These are phyloP conservation scores for Pleurozium schreberi DNA, from an alignment of 225 moss, liverwort and hornwort species.

Conservation along the genomic window DNA sequence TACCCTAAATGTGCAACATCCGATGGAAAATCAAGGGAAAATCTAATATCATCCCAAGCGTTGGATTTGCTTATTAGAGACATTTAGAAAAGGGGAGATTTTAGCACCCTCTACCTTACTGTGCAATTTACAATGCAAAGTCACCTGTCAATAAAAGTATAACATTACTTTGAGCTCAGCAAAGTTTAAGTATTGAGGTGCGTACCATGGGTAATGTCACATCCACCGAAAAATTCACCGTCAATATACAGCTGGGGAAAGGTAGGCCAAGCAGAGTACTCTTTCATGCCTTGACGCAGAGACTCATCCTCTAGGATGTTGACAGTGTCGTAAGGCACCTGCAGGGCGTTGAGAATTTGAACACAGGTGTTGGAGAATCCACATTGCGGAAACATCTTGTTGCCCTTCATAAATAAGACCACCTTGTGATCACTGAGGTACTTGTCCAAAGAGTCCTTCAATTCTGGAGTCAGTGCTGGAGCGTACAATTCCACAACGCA, in stretches of 20 bases:
- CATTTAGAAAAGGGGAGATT: not conserved
- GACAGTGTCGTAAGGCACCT: constrained; percentile 76
- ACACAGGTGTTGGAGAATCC: constrained; percentile 94
- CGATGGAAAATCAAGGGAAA: not conserved
- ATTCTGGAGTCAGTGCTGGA: constrained; percentile 56
- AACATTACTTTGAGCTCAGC: not conserved
- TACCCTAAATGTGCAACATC: not conserved
- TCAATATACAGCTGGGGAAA: constrained; percentile 95
- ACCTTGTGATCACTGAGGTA: constrained; percentile 78
- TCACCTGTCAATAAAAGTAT: not conserved
- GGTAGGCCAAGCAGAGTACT: constrained; percentile 86
- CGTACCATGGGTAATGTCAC: constrained; percentile 80
- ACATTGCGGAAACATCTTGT: constrained; percentile 92
- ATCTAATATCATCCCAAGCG: not conserved
- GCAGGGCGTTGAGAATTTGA: constrained; percentile 68
- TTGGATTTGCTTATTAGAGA: not conserved
- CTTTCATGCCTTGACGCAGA: constrained; percentile 81
- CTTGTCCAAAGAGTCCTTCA: constrained; percentile 70
- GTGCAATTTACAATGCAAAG: not conserved
- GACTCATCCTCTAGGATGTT: constrained; percentile 83
- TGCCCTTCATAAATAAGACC: constrained; percentile 96
- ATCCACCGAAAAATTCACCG: constrained; percentile 91
- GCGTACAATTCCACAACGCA: not conserved
- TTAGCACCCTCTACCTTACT: not conserved
- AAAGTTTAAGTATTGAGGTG: not conserved